phyloP scores from a whole-genome alignment of 2,329 filamentous ascomycete genomes.

The Fusarium poae region DNA sequence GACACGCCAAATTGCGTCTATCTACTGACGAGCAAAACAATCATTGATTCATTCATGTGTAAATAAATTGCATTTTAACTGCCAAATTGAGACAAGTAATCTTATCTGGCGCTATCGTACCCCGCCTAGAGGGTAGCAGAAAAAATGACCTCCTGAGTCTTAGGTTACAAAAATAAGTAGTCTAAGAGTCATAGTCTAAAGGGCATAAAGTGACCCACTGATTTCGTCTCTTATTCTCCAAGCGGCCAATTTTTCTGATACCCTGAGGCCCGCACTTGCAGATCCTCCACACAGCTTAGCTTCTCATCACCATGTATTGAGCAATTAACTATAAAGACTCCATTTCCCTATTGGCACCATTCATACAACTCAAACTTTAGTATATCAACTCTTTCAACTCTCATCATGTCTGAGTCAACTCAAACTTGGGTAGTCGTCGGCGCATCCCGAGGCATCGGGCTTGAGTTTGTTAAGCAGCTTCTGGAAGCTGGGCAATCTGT shows the following conservation, averaged over 20 bases:
- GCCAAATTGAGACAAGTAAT: not conserved
- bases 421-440: not conserved
- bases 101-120: not conserved
- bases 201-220: no score
- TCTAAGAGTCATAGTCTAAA: no score
- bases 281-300: not conserved
- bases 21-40: not conserved
- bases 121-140: no score
- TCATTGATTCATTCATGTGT: not conserved
- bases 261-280: no score
- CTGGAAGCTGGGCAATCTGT: not conserved
- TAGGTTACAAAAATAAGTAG: no score
- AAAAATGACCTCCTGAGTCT: no score
- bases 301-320: not conserved
- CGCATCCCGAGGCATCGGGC: not conserved
- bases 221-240: no score
- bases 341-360: not conserved
- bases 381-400: not conserved
- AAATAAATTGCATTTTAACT: not conserved
- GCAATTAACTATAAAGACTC: not conserved
- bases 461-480: not conserved
- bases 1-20: no score
- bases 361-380: accelerated
- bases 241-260: no score
- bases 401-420: accelerated